phyloP scores from a whole-genome alignment of 108 stramenopile genomes.

The Discostella stelligeroides region DNA sequence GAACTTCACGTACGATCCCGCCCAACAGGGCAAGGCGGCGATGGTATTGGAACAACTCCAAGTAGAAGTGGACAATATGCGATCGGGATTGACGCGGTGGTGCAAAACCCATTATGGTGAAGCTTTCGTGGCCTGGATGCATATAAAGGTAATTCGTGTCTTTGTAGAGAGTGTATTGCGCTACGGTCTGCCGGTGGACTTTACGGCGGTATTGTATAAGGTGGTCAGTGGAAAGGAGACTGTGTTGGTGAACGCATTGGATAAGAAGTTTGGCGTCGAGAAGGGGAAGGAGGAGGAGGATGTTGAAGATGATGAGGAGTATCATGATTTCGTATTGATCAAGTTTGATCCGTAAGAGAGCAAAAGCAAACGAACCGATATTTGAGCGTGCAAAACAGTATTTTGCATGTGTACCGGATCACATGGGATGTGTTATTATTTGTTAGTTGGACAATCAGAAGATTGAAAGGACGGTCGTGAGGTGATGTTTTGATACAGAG shows the following conservation, averaged over 20 bases:
- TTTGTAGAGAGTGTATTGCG: constrained; percentile 97
- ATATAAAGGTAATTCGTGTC: constrained; percentile 96
- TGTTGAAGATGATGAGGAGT: constrained; percentile 72
- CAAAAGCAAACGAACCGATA: no score
- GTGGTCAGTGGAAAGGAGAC: constrained; percentile 75
- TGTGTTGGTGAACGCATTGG: constrained; percentile 67
- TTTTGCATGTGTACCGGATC: no score
- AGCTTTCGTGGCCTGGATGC: constrained; percentile 97
- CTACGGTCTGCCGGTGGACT: constrained; percentile 96
- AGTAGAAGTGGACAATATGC: constrained; percentile 89
- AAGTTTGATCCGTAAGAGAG: constrained; percentile 91
- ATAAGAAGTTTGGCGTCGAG: constrained; percentile 69
- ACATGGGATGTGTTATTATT: no score
- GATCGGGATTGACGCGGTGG: constrained; percentile 90
- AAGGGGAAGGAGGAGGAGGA: no score
- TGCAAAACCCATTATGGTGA: constrained; percentile 98
- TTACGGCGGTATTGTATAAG: constrained; percentile 90
- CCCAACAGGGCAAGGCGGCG: constrained; percentile 76
- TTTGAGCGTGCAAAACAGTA: no score
- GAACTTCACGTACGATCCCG: constrained; percentile 81
- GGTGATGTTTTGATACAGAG: no score
- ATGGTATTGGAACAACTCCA: constrained; percentile 82
- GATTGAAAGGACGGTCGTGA: no score
- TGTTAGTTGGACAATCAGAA: no score
- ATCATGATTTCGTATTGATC: constrained; percentile 89